Conservation (phyloP, 148 eudicot genomes). For the Dysphania ambrosioides region DNA sequence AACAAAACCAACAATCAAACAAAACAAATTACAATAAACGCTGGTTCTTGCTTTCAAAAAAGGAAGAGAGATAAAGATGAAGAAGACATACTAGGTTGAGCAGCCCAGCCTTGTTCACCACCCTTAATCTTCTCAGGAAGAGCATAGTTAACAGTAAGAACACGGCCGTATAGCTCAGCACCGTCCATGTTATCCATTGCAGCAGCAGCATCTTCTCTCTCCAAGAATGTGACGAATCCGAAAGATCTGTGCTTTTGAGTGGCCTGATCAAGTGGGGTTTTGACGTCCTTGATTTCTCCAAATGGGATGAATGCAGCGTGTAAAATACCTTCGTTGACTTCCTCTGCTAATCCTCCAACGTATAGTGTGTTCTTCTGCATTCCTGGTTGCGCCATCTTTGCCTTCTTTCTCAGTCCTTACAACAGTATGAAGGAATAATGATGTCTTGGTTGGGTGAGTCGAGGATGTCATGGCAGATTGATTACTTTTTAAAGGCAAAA, state of each 20-base stretch:
- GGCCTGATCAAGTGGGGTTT: conserved; percentile 88
- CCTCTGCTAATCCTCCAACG: conserved; percentile 95
- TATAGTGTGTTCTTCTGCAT: conserved; percentile 95
- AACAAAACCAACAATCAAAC: too few species aligned
- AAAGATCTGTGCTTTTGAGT: conserved; percentile 94
- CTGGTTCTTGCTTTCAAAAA: too few species aligned
- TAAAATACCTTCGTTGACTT: conserved; percentile 76
- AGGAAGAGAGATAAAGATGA: neutral
- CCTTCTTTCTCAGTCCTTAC: neutral
- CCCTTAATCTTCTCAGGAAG: conserved; percentile 94
- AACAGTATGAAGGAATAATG: too few species aligned
- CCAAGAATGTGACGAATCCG: conserved; percentile 90
- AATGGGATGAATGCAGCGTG: conserved; percentile 95
- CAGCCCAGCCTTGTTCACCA: conserved; percentile 99
- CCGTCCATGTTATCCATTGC: conserved; percentile 99
- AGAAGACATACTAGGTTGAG: conserved; percentile 72
- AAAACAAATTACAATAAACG: too few species aligned
- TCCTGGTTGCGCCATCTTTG: conserved; percentile 47
- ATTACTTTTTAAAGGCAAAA: too few species aligned
- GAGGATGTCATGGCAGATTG: too few species aligned
- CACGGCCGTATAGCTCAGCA: conserved; percentile 92
- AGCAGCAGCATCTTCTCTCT: conserved; percentile 83
- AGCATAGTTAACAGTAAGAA: conserved; percentile 88
- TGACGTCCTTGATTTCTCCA: conserved; percentile 95
- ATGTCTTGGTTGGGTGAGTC: too few species aligned